These are phyloP conservation scores for Perkinsus marinus DNA, from an alignment of 169 alveolate species.

Conservation along the genomic window DNA sequence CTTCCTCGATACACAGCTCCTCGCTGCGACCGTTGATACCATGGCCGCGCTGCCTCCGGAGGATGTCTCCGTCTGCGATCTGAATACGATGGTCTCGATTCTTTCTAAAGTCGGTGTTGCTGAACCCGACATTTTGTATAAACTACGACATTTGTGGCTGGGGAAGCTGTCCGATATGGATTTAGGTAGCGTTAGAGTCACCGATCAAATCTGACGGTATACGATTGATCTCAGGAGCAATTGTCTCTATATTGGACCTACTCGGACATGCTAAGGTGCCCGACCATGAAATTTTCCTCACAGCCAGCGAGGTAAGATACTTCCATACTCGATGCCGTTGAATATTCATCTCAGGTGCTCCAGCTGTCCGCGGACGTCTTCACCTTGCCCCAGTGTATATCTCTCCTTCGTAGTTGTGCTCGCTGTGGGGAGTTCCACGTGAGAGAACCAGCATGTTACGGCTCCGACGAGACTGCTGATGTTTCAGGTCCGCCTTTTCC, in stretches of 20 bases:
- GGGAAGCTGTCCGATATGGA: not conserved
- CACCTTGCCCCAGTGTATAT: not conserved
- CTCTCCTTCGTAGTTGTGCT: not conserved
- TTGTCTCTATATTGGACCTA: not conserved
- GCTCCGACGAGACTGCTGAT: not conserved
- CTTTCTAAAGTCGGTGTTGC: not conserved
- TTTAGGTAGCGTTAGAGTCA: not conserved
- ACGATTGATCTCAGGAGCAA: not conserved
- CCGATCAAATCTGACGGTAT: not conserved
- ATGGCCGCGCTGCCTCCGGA: not conserved
- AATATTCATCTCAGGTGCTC: not conserved
- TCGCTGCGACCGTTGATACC: not conserved
- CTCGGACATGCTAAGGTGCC: not conserved
- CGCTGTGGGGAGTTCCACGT: not conserved
- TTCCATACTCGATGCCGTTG: not conserved
- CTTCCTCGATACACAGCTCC: not conserved
- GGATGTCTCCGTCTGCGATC: not conserved
- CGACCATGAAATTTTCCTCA: not conserved
- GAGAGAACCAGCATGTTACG: no score
- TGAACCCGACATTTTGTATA: not conserved
- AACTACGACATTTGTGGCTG: not conserved
- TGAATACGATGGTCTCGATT: not conserved
- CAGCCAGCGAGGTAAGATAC: not conserved
- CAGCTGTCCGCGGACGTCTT: not conserved
- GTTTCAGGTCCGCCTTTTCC: not conserved